phyloP scores from a whole-genome alignment of 129 eudicot species.

The Kitagawia praeruptora region DNA sequence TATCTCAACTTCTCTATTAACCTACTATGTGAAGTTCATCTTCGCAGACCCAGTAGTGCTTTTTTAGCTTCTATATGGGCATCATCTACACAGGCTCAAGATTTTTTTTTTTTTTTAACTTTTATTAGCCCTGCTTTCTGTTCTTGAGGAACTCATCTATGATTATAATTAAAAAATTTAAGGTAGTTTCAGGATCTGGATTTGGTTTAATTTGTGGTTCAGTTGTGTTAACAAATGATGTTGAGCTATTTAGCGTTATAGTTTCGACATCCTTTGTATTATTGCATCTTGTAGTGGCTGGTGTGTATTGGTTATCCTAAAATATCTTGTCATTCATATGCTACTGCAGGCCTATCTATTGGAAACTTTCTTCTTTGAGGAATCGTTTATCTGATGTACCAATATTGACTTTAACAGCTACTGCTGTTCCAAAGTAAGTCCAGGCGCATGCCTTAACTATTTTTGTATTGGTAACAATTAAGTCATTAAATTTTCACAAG shows the following conservation, averaged over 20 bases:
- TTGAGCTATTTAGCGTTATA: background rate
- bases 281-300: background rate
- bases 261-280: background rate
- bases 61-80: background rate
- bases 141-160: background rate
- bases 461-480: background rate
- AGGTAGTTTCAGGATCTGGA: background rate
- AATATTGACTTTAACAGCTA: conserved; percentile 90
- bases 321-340: background rate
- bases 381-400: conserved; percentile 56
- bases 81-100: background rate
- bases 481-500: background rate
- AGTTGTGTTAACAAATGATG: background rate
- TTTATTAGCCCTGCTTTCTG: background rate
- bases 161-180: background rate
- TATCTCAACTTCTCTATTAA: background rate
- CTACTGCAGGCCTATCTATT: conserved; percentile 80
- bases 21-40: background rate
- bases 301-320: background rate
- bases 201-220: background rate
- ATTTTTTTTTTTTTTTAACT: background rate
- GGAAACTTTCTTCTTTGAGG: conserved; percentile 84
- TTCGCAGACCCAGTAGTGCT: background rate
- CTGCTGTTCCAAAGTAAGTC: conserved; percentile 97
- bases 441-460: background rate